These are phyloP conservation scores for Mortierella sp. DNA, from an alignment of 371 early-diverging fungal genomes.

Conservation along the genomic window DNA sequence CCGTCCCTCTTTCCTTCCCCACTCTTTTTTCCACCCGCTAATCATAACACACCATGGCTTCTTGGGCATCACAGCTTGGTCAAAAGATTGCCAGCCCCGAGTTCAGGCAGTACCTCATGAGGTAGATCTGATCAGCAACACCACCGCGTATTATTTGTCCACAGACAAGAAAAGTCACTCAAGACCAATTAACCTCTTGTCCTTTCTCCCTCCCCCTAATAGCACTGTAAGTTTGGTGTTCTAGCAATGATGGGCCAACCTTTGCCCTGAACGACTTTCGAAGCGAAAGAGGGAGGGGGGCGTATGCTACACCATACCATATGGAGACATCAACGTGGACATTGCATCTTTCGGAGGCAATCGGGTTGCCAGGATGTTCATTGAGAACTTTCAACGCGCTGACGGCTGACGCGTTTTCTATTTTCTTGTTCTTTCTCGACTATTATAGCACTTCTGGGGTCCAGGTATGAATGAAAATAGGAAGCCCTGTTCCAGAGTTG, in stretches of 20 bases:
- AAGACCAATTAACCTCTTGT: background rate
- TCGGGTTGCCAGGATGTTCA: too few species aligned
- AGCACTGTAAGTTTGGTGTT: constrained; percentile 56
- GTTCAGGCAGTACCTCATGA: constrained; percentile 83
- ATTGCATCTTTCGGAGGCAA: too few species aligned
- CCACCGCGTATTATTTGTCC: background rate
- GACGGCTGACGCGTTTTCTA: background rate
- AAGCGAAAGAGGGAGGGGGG: background rate
- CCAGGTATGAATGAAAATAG: constrained; percentile 63
- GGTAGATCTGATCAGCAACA: constrained; percentile 47
- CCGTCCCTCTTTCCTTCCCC: background rate
- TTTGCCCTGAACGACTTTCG: background rate
- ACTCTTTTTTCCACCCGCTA: constrained; percentile 2
- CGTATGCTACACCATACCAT: too few species aligned
- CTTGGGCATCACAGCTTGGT: constrained; percentile 65
- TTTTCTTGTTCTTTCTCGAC: background rate
- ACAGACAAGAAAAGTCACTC: background rate
- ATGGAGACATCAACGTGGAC: too few species aligned
- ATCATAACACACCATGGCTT: constrained; percentile 60
- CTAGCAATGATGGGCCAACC: background rate
- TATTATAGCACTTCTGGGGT: constrained; percentile 87
- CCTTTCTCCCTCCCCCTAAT: background rate
- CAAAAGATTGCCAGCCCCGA: constrained; percentile 76
- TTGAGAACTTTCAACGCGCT: background rate
- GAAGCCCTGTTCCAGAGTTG: too few species aligned